Conservation (phyloP, 2,329 filamentous ascomycete species). For the Pseudogymnoascus sp. region DNA sequence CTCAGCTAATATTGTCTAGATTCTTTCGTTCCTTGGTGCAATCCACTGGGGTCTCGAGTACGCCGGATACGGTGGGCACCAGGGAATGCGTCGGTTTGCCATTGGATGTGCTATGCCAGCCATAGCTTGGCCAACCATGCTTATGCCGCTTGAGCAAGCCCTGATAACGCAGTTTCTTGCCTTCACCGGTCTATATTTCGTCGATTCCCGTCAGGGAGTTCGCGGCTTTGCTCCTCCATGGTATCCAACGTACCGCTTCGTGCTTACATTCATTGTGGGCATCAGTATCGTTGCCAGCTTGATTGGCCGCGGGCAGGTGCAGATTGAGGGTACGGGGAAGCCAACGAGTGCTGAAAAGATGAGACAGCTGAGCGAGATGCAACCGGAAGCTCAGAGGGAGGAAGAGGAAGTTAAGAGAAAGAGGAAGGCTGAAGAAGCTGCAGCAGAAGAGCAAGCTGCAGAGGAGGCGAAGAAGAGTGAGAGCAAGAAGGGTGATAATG, state of each 20-base stretch:
- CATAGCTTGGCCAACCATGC: constrained; percentile 81
- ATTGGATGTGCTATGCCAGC: constrained; percentile 72
- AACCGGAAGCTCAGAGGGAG: neutral
- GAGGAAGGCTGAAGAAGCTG: neutral
- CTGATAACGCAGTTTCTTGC: constrained; percentile 78
- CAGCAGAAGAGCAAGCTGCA: neutral
- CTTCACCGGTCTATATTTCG: constrained; percentile 80
- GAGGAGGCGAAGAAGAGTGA: neutral
- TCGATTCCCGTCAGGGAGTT: constrained; percentile 64
- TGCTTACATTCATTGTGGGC: constrained; percentile 84
- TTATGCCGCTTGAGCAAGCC: constrained; percentile 77
- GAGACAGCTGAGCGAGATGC: neutral
- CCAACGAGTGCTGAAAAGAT: neutral
- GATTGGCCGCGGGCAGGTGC: constrained; percentile 71
- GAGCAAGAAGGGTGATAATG: neutral
- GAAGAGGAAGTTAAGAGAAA: neutral
- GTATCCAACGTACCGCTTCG: constrained; percentile 86
- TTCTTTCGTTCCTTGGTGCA: constrained; percentile 88
- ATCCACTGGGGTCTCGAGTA: constrained; percentile 91
- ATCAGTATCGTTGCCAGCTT: constrained; percentile 71
- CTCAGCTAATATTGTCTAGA: constrained; percentile 36
- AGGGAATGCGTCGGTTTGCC: constrained; percentile 73
- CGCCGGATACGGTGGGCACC: constrained; percentile 56
- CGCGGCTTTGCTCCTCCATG: constrained; percentile 74
- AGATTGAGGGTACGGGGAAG: neutral